Base-by-base conservation (phyloP, 2,329 filamentous ascomycete species). In the Xylariaceae sp. region DNA sequence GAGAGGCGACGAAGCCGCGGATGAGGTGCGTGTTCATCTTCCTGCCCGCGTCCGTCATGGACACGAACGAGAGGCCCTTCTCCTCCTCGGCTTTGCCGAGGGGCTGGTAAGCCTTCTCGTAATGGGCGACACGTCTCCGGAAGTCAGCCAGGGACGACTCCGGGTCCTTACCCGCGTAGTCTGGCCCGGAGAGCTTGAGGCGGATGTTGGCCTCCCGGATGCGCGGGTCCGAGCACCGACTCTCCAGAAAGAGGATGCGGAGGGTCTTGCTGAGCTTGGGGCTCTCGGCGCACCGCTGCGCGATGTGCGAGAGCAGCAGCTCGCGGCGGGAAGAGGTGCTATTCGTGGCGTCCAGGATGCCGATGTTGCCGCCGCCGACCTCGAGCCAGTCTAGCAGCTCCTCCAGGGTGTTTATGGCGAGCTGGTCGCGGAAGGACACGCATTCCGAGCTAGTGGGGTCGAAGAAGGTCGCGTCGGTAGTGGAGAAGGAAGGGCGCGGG, bases 21-120 rank as follows among this genome's bases (percentile, higher is more conserved):
- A 45, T 45, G 28, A 45, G 39, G 13, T 45, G 43, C 2, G 43
- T 40, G 33, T 43, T 30, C 40, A 45, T 39, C 14, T 45, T 45
- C 15, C 40, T 35, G 14, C 43, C 43, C 2, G 40, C 43, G 16
- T 45, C 40, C 19, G 36, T 36, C 43, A 43, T 45, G 28, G 38
- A 36, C 29, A 43, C 43, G 19, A 45, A 45, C 14, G 43, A 38
- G 32, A 43, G 39, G 13, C 43, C 39, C n/a, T 39, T 31, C 3
- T 19, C 26, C 31, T 45, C 43, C 30, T 45, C 43, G 15, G 17
- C 26, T 3, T n/a, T n/a, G 6, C 43, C 43, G 8, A 45, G n/a
- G 9, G 43, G 36, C 40, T 42, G 31, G n/a, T 45, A 45, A 14
- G 43, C 43, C 24, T 31, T 34, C 16, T 45, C 39, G 12, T 45